Percentiles rank a stretch among this genome's conserved stretches.
phyloP scores from a whole-genome alignment of 768 basidiomycete genomes.

The Agrocybe pediades region DNA sequence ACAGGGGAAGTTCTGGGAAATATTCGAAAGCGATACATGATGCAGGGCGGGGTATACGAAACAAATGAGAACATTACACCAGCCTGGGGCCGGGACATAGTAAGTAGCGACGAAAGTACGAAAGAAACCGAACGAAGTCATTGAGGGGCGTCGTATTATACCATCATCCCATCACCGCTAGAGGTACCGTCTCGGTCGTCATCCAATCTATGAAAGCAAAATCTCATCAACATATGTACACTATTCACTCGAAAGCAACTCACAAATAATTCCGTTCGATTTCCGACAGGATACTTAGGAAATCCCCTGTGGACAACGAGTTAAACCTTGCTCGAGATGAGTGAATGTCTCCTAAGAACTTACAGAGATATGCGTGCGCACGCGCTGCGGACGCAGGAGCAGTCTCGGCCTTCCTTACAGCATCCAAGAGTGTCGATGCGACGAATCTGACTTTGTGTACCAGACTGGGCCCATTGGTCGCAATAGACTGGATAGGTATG shows the following conservation, averaged over 20 bases:
- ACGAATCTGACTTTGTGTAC: conserved; percentile 94
- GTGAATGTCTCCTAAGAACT: conserved; percentile 25
- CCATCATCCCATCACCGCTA: conserved; percentile 56
- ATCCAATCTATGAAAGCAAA: conserved; percentile 49
- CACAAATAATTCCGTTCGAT: conserved; percentile 90
- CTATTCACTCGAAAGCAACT: conserved; percentile 26
- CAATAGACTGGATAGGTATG: conserved; percentile 92
- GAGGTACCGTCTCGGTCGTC: conserved; percentile 69
- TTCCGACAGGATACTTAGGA: conserved; percentile 87
- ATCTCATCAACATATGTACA: conserved; percentile 1
- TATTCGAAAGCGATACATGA: not conserved
- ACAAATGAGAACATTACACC: not conserved
- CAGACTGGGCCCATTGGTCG: conserved; percentile 83
- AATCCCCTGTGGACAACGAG: conserved; percentile 67
- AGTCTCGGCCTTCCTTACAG: conserved; percentile 79
- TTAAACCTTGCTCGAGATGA: conserved; percentile 11
- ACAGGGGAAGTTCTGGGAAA: not conserved
- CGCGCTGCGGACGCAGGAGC: conserved; percentile 80
- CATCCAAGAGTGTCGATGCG: conserved; percentile 85
- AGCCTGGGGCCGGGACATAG: not conserved
- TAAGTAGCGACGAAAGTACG: conserved; percentile 4
- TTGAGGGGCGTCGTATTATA: conserved; percentile 13
- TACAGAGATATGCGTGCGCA: conserved; percentile 86
- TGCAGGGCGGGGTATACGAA: not conserved
- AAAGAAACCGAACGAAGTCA: conserved; percentile 1